These are phyloP conservation scores for Cercospora nicotianae DNA, from an alignment of 2,329 filamentous ascomycete genomes.

Conservation along the genomic window DNA sequence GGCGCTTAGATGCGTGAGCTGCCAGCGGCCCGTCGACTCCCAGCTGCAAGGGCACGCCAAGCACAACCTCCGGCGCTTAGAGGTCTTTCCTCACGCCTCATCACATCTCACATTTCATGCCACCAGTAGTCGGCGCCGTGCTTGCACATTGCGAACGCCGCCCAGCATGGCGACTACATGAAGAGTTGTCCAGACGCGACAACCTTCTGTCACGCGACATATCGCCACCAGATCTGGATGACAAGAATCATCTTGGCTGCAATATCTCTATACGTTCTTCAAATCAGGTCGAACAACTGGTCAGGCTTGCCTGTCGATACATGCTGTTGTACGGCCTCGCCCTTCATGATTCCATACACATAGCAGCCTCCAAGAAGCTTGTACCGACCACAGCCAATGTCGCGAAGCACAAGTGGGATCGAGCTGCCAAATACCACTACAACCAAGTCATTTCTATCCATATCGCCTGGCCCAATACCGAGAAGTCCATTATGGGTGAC, in stretches of 20 bases:
- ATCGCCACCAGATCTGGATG: no score
- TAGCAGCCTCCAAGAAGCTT: constrained; percentile 13
- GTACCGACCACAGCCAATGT: not conserved
- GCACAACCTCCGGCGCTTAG: not conserved
- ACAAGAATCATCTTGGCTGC: no score
- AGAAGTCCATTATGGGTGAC: not conserved
- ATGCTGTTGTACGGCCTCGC: not conserved
- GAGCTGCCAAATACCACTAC: not conserved
- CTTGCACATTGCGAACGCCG: no score
- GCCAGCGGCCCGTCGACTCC: not conserved
- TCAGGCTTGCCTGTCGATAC: no score
- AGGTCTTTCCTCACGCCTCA: not conserved
- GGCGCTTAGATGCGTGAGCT: no score
- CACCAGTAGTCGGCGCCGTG: no score
- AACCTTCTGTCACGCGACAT: no score
- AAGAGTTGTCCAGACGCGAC: no score
- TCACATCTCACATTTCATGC: no score
- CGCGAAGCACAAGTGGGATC: not conserved
- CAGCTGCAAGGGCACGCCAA: not conserved
- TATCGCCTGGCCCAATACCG: not conserved
- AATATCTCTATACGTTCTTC: no score
- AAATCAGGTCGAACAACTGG: no score
- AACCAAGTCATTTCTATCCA: not conserved
- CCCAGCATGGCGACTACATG: no score
- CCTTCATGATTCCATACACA: constrained; percentile 12